Conservation (phyloP, 2,329 filamentous ascomycete genomes). For the Cylindrodendrum hubeiense region DNA sequence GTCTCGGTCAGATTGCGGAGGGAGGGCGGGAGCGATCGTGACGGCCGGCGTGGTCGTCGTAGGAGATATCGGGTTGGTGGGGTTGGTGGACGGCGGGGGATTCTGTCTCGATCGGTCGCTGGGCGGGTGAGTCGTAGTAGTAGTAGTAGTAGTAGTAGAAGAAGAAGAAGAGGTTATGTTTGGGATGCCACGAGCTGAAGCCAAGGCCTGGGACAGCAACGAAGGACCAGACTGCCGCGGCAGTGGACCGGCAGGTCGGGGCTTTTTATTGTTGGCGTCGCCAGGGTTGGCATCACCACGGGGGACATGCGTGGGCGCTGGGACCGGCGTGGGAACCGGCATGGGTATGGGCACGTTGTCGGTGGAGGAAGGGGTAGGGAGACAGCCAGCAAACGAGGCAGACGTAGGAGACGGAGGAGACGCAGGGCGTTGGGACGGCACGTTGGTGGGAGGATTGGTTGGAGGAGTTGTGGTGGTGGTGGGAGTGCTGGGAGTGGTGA, state of each 20-base stretch:
- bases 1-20: constrained; percentile 39
- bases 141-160: constrained; percentile 5
- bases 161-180: constrained; percentile 25
- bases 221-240: constrained; percentile 64
- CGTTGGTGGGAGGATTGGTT: constrained; percentile 30
- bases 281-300: constrained; percentile 40
- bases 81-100: constrained; percentile 34
- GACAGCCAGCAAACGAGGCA: constrained; percentile 14
- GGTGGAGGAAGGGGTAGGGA: constrained; percentile 17
- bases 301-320: constrained; percentile 27
- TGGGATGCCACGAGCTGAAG: constrained; percentile 67
- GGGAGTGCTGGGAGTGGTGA: constrained; percentile 28
- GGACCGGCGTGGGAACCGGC: constrained; percentile 36
- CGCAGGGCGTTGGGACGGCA: constrained; percentile 20
- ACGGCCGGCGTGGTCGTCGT: constrained; percentile 13
- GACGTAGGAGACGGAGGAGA: constrained; percentile 29
- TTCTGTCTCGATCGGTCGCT: constrained; percentile 46
- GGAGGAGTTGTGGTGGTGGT: constrained; percentile 35
- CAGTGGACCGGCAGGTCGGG: constrained; percentile 52
- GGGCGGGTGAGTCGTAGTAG: constrained; percentile 23
- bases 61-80: constrained; percentile 26
- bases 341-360: constrained; percentile 43
- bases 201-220: constrained; percentile 68
- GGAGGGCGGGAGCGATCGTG: constrained; percentile 14
- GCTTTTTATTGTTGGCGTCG: constrained; percentile 58